Percentiles rank a stretch among this genome's conserved stretches.
phyloP scores from a whole-genome alignment of 2,329 filamentous ascomycete species.

The Cladophialophora exuberans region DNA sequence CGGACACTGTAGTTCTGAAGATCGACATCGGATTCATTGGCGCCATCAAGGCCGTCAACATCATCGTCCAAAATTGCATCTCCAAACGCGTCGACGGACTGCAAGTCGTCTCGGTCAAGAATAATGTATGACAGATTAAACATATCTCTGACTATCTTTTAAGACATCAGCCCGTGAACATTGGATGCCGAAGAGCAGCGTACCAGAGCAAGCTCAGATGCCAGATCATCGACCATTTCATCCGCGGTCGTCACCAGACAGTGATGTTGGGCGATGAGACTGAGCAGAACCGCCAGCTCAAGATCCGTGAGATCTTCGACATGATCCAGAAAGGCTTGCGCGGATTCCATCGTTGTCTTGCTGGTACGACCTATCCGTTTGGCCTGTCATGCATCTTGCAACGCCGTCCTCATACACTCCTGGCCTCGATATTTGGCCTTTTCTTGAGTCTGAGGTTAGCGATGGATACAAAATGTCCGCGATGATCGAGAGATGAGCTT shows the following conservation, averaged over 20 bases:
- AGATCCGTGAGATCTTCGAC: constrained; percentile 82
- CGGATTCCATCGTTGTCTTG: constrained; percentile 60
- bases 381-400: neutral
- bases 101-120: constrained; percentile 72
- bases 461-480: neutral
- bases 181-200: neutral
- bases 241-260: constrained; percentile 79
- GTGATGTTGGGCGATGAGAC: constrained; percentile 79
- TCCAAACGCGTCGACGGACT: constrained; percentile 80
- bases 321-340: constrained; percentile 65
- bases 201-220: constrained; percentile 74
- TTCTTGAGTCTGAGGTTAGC: neutral
- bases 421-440: no score
- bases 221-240: constrained; percentile 66
- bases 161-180: constrained; percentile 8
- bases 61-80: constrained; percentile 64
- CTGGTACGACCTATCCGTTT: neutral
- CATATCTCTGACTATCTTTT: constrained; percentile 66
- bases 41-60: constrained; percentile 26
- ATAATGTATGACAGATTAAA: constrained; percentile 74
- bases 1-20: constrained; percentile 14
- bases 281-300: constrained; percentile 82
- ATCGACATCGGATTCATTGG: constrained; percentile 21
- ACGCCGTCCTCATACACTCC: no score
- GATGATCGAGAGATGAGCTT: neutral